Conservation (phyloP, 1,284 basidiomycete genomes). For the Sutorius eximius region DNA sequence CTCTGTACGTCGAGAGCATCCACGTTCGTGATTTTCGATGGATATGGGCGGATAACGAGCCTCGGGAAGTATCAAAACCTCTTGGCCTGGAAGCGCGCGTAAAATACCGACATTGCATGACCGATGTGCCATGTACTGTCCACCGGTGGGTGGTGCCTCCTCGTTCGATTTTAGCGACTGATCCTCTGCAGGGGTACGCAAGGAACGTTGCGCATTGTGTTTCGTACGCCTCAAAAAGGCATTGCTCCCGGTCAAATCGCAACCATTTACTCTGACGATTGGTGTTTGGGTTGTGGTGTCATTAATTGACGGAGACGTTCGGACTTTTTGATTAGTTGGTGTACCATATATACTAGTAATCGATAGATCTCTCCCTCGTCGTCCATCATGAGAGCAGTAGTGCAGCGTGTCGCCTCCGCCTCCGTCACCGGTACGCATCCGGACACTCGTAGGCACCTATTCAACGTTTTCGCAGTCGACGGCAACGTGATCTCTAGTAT, state of each 20-base stretch:
- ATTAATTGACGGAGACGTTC: constrained; percentile 44
- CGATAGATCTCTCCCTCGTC: neutral
- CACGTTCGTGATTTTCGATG: constrained; percentile 60
- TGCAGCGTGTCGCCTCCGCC: constrained; percentile 74
- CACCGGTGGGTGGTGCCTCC: constrained; percentile 15
- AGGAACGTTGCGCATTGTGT: constrained; percentile 43
- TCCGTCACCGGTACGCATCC: constrained; percentile 62
- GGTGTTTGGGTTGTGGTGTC: constrained; percentile 83
- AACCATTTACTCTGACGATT: constrained; percentile 69
- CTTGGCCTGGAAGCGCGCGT: constrained; percentile 52
- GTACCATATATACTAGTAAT: neutral
- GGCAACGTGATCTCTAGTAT: constrained; percentile 75
- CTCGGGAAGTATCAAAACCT: constrained; percentile 41
- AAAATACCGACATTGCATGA: constrained; percentile 76
- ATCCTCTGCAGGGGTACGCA: constrained; percentile 20
- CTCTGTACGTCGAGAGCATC: constrained; percentile 55
- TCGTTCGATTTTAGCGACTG: neutral
- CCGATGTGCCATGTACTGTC: constrained; percentile 51
- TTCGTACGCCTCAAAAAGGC: constrained; percentile 62
- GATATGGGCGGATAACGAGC: constrained; percentile 71
- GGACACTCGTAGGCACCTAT: neutral
- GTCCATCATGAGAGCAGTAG: constrained; percentile 65
- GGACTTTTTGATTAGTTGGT: constrained; percentile 1
- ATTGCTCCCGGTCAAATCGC: constrained; percentile 83
- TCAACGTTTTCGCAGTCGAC: constrained; percentile 51